Percentiles rank a stretch among this genome's conserved stretches.
Conservation (phyloP, 192 early-diverging fungal species). For the Coemansia sp. region DNA sequence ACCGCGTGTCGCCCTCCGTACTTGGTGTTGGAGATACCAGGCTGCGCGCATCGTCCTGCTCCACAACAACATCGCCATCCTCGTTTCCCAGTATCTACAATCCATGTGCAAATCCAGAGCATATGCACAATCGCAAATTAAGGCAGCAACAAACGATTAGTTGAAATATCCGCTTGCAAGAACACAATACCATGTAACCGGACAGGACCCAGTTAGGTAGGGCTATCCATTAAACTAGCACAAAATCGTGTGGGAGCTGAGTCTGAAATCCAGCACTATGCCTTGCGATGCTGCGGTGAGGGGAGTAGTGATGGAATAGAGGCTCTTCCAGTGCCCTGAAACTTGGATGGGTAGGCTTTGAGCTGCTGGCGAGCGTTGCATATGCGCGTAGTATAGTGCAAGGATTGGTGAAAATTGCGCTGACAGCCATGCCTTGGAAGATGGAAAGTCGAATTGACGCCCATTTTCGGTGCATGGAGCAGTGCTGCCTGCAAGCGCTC, state of each 20-base stretch:
- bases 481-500: neutral
- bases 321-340: neutral
- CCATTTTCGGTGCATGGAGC: slow-evolving; percentile 3
- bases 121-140: neutral
- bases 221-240: no score
- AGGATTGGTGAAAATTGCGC: neutral
- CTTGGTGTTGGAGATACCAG: slow-evolving; percentile 34
- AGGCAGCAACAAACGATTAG: slow-evolving; percentile 7
- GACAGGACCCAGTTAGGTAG: no score
- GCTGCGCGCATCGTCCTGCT: slow-evolving; percentile 39
- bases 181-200: slow-evolving; percentile 1
- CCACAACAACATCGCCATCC: slow-evolving; percentile 47
- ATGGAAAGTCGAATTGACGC: neutral
- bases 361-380: slow-evolving; percentile 4
- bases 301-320: no score
- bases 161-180: neutral
- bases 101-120: neutral
- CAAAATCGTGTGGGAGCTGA: no score
- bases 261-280: no score
- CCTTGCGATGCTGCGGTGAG: no score
- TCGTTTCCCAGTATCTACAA: slow-evolving; percentile 52
- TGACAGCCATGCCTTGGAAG: neutral
- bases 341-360: neutral
- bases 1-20: slow-evolving; percentile 28
- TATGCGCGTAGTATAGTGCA: slow-evolving; percentile 26